Conservation (phyloP, 495 filamentous ascomycete genomes). For the Annulohypoxylon maeteangense region DNA sequence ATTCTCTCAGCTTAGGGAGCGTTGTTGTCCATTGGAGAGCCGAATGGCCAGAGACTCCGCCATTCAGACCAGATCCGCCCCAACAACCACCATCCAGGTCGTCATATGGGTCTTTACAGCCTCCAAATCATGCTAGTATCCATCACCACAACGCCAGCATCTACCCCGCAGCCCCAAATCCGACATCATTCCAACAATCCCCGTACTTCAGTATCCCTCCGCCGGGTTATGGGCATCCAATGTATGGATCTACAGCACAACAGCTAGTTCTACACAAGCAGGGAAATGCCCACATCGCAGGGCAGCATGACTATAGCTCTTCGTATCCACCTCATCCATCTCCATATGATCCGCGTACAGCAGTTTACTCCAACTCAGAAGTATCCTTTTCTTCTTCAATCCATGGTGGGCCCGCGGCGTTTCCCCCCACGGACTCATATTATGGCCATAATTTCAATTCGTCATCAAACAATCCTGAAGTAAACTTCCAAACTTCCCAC, state of each 20-base stretch:
- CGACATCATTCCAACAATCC: slow-evolving; percentile 8
- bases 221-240: slow-evolving; percentile 11
- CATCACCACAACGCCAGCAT: slow-evolving; percentile 3
- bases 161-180: slow-evolving; percentile 16
- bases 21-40: slow-evolving; percentile 79
- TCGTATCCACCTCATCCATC: slow-evolving; percentile 43
- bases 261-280: slow-evolving; percentile 8
- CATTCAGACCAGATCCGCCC: slow-evolving; percentile 52
- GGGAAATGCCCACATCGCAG: slow-evolving; percentile 34
- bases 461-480: slow-evolving; percentile 35
- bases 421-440: slow-evolving; percentile 15
- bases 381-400: slow-evolving; percentile 20
- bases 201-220: slow-evolving; percentile 7
- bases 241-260: slow-evolving; percentile 15
- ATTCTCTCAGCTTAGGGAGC: slow-evolving; percentile 70
- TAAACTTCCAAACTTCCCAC: slow-evolving; percentile 27
- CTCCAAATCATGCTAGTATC: background rate
- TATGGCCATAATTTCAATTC: slow-evolving; percentile 45
- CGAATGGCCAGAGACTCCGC: slow-evolving; percentile 79
- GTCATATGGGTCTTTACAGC: slow-evolving; percentile 9
- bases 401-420: slow-evolving; percentile 25
- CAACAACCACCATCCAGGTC: background rate
- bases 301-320: slow-evolving; percentile 46
- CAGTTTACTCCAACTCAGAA: background rate
- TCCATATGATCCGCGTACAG: slow-evolving; percentile 43